Evolutionary conservation across 2,329 filamentous ascomycete genomes (phyloP), one percentile per base, ranked within the genome.

Genomic region (Metarhizium guizhouense): DNA sequence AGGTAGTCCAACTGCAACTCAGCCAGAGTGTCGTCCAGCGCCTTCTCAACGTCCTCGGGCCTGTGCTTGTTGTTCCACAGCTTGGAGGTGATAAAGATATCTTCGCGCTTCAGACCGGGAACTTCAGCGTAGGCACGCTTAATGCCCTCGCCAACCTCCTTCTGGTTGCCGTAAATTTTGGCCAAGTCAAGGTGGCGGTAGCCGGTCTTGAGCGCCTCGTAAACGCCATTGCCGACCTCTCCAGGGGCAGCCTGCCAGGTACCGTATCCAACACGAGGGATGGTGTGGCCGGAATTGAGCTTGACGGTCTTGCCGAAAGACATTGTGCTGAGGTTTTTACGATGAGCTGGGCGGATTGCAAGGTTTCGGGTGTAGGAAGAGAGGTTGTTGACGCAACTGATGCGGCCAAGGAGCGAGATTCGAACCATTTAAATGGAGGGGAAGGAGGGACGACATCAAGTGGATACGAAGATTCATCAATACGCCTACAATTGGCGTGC

Each of bases 211-310:
- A 87, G 76, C 40, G 84, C 84, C 60, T 78, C 77, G 67, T 82
- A 83, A 64, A 88, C 83, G 45, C 84, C 84, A 42, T 79, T 73
- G 56, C 80, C 78, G 57, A 86, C 84, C 70, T 87, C 80, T 60
- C 81, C 81, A 53, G 83, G 83, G 62, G 78, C 74, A 36, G 84
- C 82, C 68, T 87, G 85, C 84, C 84, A 87, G 63, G 84, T 87
- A 64, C 84, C 84, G 57, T 68, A 76, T 59, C 80, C 79, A 58
- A 85, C 70, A 52, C 76, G 75, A 3, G 84, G 81, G 56, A 88
- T 87, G 72, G 83, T 82, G 65, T 81, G 79, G 61, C 86, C 85
- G 54, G 80, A 78, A 73, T 79, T 84, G 64, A 84, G 77, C 59
- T 79, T 81, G 62, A 83, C 79, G 69, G 81, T 74, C 62, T 68